Evolutionary conservation across 164 flowering plant genomes (phyloP).

Genomic region (Kingdonia uniflora): DNA sequence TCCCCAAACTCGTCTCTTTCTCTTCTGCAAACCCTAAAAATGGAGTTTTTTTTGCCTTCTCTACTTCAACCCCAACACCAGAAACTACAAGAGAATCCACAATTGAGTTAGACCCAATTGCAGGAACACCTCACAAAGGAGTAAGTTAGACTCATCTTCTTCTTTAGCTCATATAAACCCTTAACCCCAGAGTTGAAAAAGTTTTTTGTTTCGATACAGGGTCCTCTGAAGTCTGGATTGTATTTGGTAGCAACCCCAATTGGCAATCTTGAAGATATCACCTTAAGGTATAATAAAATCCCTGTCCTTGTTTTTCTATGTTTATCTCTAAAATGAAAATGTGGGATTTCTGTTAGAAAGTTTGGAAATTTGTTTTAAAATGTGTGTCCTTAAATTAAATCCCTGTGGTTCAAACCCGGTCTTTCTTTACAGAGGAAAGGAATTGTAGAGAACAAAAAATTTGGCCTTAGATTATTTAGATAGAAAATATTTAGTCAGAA

Average conservation of each 20-base stretch:
- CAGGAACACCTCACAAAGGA: constrained; percentile 18
- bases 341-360: too few relatives aligned
- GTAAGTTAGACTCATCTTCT: constrained; percentile 9
- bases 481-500: too few relatives aligned
- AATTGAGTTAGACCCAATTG: constrained; percentile 6
- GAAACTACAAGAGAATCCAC: constrained; percentile 11
- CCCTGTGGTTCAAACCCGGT: too few relatives aligned
- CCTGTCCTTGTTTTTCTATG: background rate
- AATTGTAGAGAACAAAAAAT: too few relatives aligned
- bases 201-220: constrained; percentile 21
- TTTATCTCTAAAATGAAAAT: background rate
- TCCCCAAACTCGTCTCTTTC: constrained; percentile 1
- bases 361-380: too few relatives aligned
- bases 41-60: constrained; percentile 13
- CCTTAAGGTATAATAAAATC: constrained; percentile 31
- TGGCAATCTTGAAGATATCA: constrained; percentile 96
- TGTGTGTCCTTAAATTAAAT: too few relatives aligned
- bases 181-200: background rate
- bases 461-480: too few relatives aligned
- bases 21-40: background rate
- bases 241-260: constrained; percentile 94
- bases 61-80: constrained; percentile 15
- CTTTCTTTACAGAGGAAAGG: too few relatives aligned
- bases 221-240: constrained; percentile 61
- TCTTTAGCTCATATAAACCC: background rate